Conservation (phyloP, 225 moss, liverwort and hornwort species). For the Pleurozium schreberi region DNA sequence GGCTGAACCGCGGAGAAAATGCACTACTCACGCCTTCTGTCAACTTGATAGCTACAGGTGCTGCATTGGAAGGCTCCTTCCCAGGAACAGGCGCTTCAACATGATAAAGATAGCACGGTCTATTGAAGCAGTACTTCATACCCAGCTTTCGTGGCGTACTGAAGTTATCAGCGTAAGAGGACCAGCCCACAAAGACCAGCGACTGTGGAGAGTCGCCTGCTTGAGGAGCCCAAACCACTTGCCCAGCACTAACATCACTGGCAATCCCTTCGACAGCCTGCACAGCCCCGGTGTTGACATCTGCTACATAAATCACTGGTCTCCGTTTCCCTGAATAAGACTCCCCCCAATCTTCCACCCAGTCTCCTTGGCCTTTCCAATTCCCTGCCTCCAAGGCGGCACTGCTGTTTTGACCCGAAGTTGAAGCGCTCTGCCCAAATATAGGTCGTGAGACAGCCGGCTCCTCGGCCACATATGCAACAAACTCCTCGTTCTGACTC, state of each 20-base stretch:
- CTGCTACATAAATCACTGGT: constrained; percentile 80
- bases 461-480: constrained; percentile 95
- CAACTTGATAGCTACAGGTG: constrained; percentile 41
- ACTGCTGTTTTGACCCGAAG: constrained; percentile 44
- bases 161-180: constrained; percentile 74
- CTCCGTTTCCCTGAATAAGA: constrained; percentile 82
- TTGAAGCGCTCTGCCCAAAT: constrained; percentile 53
- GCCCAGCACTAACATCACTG: constrained; percentile 79
- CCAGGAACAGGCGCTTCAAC: constrained; percentile 42
- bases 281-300: constrained; percentile 63
- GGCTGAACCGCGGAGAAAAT: constrained; percentile 80
- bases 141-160: constrained; percentile 86
- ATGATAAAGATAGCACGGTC: constrained; percentile 86
- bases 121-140: constrained; percentile 93
- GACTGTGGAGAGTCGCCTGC: constrained; percentile 27
- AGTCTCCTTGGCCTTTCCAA: constrained; percentile 98
- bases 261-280: constrained; percentile 86
- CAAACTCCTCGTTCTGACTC: constrained; percentile 70
- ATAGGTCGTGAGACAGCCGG: constrained; percentile 55
- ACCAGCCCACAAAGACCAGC: constrained; percentile 90
- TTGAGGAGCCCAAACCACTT: constrained; percentile 94
- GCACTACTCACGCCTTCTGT: constrained; percentile 77
- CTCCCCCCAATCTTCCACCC: constrained; percentile 99
- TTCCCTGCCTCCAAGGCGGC: constrained; percentile 56
- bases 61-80: constrained; percentile 12